Percentiles rank a stretch among this genome's conserved stretches.
Evolutionary conservation across 768 basidiomycete genomes (phyloP).

Genomic region (Tephrocybe sp.): DNA sequence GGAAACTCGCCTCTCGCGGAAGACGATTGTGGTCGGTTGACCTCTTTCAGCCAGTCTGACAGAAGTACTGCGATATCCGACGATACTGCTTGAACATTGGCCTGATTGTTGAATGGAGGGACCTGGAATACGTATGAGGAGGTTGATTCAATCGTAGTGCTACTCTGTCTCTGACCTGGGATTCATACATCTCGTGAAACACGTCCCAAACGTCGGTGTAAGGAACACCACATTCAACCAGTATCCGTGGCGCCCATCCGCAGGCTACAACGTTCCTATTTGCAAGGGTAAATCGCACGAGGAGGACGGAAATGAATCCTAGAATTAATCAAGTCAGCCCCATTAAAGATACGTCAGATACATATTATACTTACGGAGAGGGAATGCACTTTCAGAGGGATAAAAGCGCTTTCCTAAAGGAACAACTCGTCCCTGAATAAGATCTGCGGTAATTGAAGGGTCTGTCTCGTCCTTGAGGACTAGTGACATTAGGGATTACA

Average conservation of each 20-base stretch:
- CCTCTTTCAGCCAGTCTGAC: conserved; percentile 77
- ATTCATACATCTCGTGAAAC: conserved; percentile 84
- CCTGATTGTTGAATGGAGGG: conserved; percentile 80
- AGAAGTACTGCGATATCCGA: conserved; percentile 81
- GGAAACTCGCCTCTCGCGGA: conserved; percentile 67
- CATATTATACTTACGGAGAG: conserved; percentile 60
- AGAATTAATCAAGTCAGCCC: conserved; percentile 3
- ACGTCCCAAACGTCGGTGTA: conserved; percentile 83
- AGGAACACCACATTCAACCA: conserved; percentile 81
- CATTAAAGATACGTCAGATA: neutral
- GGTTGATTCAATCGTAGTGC: neutral
- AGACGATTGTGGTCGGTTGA: conserved; percentile 67
- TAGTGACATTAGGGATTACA: conserved; percentile 21
- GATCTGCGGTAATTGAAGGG: conserved; percentile 51
- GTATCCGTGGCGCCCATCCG: conserved; percentile 81
- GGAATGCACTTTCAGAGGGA: conserved; percentile 89
- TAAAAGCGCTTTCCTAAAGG: conserved; percentile 84
- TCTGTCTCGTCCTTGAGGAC: conserved; percentile 59
- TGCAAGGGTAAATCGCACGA: conserved; percentile 71
- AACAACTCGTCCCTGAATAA: conserved; percentile 60
- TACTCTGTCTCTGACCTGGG: conserved; percentile 57
- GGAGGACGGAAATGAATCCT: conserved; percentile 76
- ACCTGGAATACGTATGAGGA: conserved; percentile 40
- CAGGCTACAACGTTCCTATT: conserved; percentile 54
- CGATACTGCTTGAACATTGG: conserved; percentile 76